Evolutionary conservation across 2,329 filamentous ascomycete species (phyloP), one percentile per base, ranked within the genome.

Genomic region (Ilyonectria robusta): DNA sequence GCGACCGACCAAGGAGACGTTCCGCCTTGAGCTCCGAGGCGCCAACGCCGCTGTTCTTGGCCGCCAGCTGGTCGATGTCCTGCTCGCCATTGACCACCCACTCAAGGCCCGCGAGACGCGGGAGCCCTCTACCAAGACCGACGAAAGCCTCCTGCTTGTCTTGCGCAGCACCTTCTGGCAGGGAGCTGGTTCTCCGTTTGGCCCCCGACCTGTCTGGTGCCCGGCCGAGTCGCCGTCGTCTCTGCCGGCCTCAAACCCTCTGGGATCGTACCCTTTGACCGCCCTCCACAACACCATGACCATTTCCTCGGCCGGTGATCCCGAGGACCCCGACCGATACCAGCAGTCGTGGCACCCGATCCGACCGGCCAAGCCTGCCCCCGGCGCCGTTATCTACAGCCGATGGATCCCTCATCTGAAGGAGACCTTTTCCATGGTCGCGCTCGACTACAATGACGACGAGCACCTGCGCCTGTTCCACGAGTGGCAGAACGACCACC

Each of bases 401-500:
- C 89, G 93, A 63, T 95, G 91, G 83, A 91, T 95, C 67, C 92
- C 92, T 8, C 90, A 94, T 75, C 84, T 95, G 46, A 84, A 89
- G 67, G 91, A 95, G 83, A 92, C 89, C 70, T 95, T 95, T 78
- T 93, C 91, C 67, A 92, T 95, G 84, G 85, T 92, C n/a, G 89
- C 89, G 11, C 85, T 95, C 1, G 91, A 95, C 78, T 93, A 88
- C 80, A 76, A 85, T 35, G 83, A 93, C 74, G 76, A 83, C 1
- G 84, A 88, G 73, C 92, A 95, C 79, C 81, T 95, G 57, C 81
- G 84, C 17, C 84, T 94, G 6, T 95, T 95, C 84, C 90, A 94
- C 80, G 85, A 85, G 63, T 95, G 93, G 93, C 93, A 94, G 81
- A 95, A 95, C 76, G 93, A 95, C 76, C 93, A 93, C 59, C 91